Base-by-base conservation (phyloP, 2,329 filamentous ascomycete genomes). In the Elsinoe ampelina region DNA sequence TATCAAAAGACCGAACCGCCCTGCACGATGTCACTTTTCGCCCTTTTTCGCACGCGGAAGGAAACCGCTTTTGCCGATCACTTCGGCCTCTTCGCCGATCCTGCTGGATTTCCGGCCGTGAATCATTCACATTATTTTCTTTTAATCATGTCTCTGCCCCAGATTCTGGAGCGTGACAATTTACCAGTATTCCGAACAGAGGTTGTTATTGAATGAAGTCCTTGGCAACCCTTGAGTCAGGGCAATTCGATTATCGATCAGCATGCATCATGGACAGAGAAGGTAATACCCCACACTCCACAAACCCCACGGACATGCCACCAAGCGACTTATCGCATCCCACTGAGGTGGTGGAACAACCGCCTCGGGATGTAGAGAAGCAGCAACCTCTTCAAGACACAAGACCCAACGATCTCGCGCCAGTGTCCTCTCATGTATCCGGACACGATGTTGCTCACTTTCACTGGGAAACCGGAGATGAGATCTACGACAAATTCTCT, bases 401-500 rank as follows among this genome's bases (percentile, higher is more conserved):
- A 10, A 52, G 10, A 38, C 34, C 48, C 22, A 7, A 39, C 5
- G 36, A 59, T 34, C 58, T 64, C 12, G 47, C 55, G 12, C 60
- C 59, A 6, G 56, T 62, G 22, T 50, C 48, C 8, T 63, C 59
- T 22, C 60, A 62, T 45, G 60, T 60, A 30, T 61, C 59, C 8
- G 55, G 57, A 32, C 62, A 63, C 38, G 62, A 63, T 39, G 58
- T 63, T 19, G 58, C 56, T 15, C 62, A 63, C 36, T 61, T 67
- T 30, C 67, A 70, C 34, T 73, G 69, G 60, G 74, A 78, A 58
- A 62, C 67, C 41, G 73, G 75, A 55, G 77, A 80, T 35, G 76
- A 77, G 43, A 71, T 80, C 59, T 92, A 90, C 72, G 77, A 84
- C 63, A 77, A 78, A 15, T 78, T 90, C 59, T 78, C 83, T 0